Evolutionary conservation across 257 asterid species (phyloP).

Genomic region (Coffea canephora): DNA sequence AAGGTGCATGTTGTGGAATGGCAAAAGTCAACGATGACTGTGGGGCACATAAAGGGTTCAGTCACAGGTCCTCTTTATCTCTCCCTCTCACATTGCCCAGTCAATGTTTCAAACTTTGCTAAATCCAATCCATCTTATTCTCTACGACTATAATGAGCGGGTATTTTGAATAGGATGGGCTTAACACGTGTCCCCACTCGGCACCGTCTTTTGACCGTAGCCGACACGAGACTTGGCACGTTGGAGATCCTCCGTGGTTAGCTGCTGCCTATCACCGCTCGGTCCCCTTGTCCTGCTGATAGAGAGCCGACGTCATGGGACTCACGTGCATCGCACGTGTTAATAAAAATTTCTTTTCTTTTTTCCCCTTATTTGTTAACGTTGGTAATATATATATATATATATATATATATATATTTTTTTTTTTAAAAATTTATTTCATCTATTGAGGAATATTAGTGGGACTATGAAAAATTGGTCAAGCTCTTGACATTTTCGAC

Average conservation of each 20-base stretch:
- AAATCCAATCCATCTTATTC: neutral
- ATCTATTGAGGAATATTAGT: neutral
- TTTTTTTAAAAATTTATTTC: too few species aligned
- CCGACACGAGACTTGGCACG: constrained; percentile 61
- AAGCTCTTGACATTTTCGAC: neutral
- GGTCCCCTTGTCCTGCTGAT: constrained; percentile 18
- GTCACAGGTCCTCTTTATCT: constrained; percentile 13
- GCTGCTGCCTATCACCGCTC: constrained; percentile 6
- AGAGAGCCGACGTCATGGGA: constrained; percentile 16
- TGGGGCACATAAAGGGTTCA: constrained; percentile 12
- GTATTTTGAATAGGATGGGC: constrained; percentile 12
- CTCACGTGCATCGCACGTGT: constrained; percentile 11
- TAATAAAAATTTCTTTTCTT: neutral
- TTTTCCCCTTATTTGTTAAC: too few species aligned
- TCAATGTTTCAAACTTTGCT: constrained; percentile 32
- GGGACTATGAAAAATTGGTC: neutral
- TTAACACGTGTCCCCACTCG: constrained; percentile 64
- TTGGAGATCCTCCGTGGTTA: constrained; percentile 41
- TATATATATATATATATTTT: too few species aligned
- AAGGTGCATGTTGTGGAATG: neutral
- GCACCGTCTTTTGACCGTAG: constrained; percentile 82
- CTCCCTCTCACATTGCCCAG: neutral
- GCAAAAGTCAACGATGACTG: constrained; percentile 39
- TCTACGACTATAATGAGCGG: neutral
- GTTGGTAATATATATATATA: too few species aligned